Base-by-base conservation (phyloP, 2,329 filamentous ascomycete genomes). In the Aspergillus pseudonomiae region DNA sequence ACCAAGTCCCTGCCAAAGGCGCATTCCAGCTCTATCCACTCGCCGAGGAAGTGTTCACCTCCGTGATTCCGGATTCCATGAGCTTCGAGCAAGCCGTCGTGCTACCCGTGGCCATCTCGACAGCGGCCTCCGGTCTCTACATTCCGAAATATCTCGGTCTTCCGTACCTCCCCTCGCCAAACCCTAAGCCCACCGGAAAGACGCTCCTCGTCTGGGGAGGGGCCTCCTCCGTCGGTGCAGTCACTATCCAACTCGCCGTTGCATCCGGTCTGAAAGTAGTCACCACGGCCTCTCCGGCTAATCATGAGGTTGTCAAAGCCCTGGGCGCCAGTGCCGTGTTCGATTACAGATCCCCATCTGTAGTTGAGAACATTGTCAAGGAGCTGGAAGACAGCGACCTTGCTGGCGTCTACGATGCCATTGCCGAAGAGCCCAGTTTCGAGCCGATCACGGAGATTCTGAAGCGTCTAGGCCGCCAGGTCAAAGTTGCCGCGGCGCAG, bases 171-270 rank as follows among this genome's bases (percentile, higher is more conserved):
- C 60, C 58, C 5, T 24, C 39, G 3, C 41, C 56, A 12, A 14
- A 19, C 24, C 54, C 53, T 4, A 48, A 45, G 3, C 52, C 52
- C 2, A 57, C 55, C 7, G 59, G 56, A 14, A 56, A 62, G 45
- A 56, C 64, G 1, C 16, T 82, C 0, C 67, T 86, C 3, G 70
- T 86, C 21, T 86, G 83, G 82, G 84, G 84, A n/a, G 85, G 83
- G 1, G 78, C 80, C 3, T 80, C 81, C 0, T 77, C 75, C n/a
- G 81, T 83, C 1, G 83, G 84, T 0, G 75, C 75, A 36, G 71
- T 68, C 5, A 79, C 78, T 1, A 78, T 83, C 48, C 81, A 83
- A 61, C 68, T 82, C 12, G 80, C 80, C 0, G 72, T 67, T 1
- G 77, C 73, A 0, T 68, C 78, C 24, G 80, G 81, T 4, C 75